Conservation (phyloP, 371 early-diverging fungal genomes). For the Phascolomyces articulosus region DNA sequence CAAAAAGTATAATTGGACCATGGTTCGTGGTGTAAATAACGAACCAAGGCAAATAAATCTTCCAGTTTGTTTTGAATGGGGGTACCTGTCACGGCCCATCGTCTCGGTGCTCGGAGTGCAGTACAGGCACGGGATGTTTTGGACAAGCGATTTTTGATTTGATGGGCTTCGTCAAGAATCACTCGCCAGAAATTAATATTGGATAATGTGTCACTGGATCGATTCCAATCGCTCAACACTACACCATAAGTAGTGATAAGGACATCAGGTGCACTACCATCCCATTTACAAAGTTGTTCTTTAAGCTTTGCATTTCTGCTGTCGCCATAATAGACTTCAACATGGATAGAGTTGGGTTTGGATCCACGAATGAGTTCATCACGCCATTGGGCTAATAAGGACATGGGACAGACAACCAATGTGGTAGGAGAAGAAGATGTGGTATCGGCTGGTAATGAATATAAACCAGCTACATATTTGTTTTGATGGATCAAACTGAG, state of each 20-base stretch:
- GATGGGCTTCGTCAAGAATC: constrained; percentile 82
- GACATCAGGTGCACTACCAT: constrained; percentile 54
- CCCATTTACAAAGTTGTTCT: constrained; percentile 26
- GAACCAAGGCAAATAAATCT: constrained; percentile 83
- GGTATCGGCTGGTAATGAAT: constrained; percentile 11
- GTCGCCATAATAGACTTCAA: constrained; percentile 64
- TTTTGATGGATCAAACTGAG: constrained; percentile 70
- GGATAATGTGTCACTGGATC: constrained; percentile 20
- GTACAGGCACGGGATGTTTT: constrained; percentile 64
- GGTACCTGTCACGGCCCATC: constrained; percentile 85
- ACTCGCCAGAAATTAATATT: constrained; percentile 62
- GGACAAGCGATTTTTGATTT: constrained; percentile 65
- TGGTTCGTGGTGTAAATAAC: constrained; percentile 78
- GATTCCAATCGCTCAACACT: constrained; percentile 55
- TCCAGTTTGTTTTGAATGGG: constrained; percentile 77
- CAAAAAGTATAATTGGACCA: constrained; percentile 69
- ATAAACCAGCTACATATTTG: constrained; percentile 14
- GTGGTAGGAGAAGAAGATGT: constrained; percentile 51
- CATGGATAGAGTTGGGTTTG: constrained; percentile 36
- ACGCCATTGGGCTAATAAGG: constrained; percentile 75
- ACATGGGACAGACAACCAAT: constrained; percentile 73
- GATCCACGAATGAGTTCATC: constrained; percentile 64
- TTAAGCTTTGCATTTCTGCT: constrained; percentile 16
- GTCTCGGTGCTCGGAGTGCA: constrained; percentile 60
- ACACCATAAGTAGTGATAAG: constrained; percentile 73